Evolutionary conservation across 352 stramenopile genomes (phyloP), one percentile per base, ranked within the genome.

Genomic region (Globisporangium polare): DNA sequence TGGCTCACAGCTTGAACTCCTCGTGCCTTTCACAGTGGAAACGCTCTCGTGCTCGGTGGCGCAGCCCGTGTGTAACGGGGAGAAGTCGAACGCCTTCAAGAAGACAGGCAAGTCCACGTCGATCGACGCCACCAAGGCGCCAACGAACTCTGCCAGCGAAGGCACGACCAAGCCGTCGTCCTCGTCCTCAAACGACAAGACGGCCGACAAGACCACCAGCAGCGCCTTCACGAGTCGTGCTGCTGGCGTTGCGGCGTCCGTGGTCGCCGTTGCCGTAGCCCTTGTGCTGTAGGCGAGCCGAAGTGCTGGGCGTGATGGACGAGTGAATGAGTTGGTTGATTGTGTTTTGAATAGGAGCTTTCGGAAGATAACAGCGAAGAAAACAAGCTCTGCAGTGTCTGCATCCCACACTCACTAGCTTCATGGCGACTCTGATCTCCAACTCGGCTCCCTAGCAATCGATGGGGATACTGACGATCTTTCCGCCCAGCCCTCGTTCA

Each of bases 1-100:
- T 24, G 13, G 27, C 41, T 45, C 46, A 55, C 27, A 67, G 33
- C n/a, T 42, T 26, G 51, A 43, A 31, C 52, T 57, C 62, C 15
- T 43, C 35, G 4, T 37, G 9, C 10, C 6, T n/a, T 39, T 26
- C 37, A 13, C 46, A 87, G 76, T 89, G 35, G 56, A 69, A 2
- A 60, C 77, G 45, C 62, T 88, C 9, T 57, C 69, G 66, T 93
- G 84, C 63, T 78, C 76, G 0, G 58, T 62, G 5, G 39, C 65
- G 33, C 80, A 92, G 57, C 84, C 84, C 1, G 56, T 79, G 15
- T 94, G 84, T 69, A 75, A 79, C 9, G 71, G 77, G 37, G 72
- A 66, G 35, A 76, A 78, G 52, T 79, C 83, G 27, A 94, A 94
- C 56, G 35, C 62, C 1, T 80, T 83, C 62, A 62, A 71, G 37